Percentiles rank a stretch among this genome's conserved stretches.
These are phyloP conservation scores for Coccomyxa subellipsoidea DNA, from an alignment of 163 green algal species.

Conservation along the genomic window DNA sequence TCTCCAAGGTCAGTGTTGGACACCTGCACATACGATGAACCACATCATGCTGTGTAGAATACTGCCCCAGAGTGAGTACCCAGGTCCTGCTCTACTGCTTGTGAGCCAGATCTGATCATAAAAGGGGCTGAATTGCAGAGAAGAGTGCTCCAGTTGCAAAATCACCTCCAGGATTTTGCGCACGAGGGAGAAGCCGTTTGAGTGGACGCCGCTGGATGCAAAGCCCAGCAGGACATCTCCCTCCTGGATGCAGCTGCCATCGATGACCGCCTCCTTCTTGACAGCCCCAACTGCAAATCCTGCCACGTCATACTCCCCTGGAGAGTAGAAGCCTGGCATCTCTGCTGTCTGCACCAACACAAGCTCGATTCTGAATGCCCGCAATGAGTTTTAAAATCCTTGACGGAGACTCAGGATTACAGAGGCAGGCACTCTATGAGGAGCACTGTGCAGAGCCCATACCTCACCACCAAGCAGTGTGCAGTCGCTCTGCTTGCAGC, in stretches of 20 bases:
- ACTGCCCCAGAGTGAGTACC: too few relatives aligned
- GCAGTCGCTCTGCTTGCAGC: conserved; percentile 87
- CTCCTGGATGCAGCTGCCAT: conserved; percentile 73
- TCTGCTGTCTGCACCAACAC: conserved; percentile 79
- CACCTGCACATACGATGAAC: conserved; percentile 44
- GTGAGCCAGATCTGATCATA: too few relatives aligned
- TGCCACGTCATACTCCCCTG: conserved; percentile 96
- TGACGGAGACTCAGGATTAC: too few relatives aligned
- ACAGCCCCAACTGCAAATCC: conserved; percentile 96
- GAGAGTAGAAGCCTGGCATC: conserved; percentile 97
- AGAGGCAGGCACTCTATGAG: background rate
- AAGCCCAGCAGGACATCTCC: conserved; percentile 90
- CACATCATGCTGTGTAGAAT: too few relatives aligned
- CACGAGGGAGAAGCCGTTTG: conserved; percentile 96
- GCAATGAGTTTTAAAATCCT: too few relatives aligned
- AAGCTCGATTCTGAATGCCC: too few relatives aligned
- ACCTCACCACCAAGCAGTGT: conserved; percentile 88
- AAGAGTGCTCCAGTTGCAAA: too few relatives aligned
- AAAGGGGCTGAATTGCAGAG: too few relatives aligned
- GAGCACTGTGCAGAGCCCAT: background rate
- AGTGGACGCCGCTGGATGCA: conserved; percentile 85
- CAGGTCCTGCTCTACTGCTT: too few relatives aligned
- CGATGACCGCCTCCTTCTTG: conserved; percentile 88
- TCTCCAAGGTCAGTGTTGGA: conserved; percentile 58
- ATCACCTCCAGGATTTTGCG: conserved; percentile 74